Evolutionary conservation across 2,329 filamentous ascomycete species (phyloP), one percentile per base, ranked within the genome.

Genomic region (Calonectria multiphialidica): DNA sequence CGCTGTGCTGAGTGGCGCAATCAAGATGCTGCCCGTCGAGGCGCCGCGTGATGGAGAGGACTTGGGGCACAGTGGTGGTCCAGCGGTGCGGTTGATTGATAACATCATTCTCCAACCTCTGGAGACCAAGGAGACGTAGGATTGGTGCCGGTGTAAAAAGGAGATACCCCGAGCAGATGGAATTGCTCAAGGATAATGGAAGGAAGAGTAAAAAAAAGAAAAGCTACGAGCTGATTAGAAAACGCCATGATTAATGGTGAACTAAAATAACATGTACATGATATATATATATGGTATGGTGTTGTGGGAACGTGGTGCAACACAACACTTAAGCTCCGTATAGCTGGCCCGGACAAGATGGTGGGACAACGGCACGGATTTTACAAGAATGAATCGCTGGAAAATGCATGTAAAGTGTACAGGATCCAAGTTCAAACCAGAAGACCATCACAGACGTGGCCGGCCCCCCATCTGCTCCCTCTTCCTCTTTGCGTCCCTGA

Each of bases 21-120:
- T 99, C 70, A 97, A 94, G 85, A 98, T 99, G 93, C 82, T 95
- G 55, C 94, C 95, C 0, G 86, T 98, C 2, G 94, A 97, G 80
- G 88, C 90, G 64, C 88, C 92, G 1, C 88, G 87, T 61, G 85
- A 90, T 7, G 94, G 90, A 0, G 96, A 98, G 82, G 92, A 95
- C 75, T 83, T 96, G 30, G 95, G 95, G 4, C 91, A 91, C 72
- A 89, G 90, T 68, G 92, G 91, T 4, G 93, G 93, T 1, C 94
- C 94, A 18, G 82, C 92, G 1, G 97, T 99, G 59, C 89, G 97
- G 73, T 86, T 99, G 83, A 98, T 99, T 82, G 97, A 99, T 81
- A 99, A 99, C 80, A 92, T 98, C 75, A 93, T 98, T 67, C 82
- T 96, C 40, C 85, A 88, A 77, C 87, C 89, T 0, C 75, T 70